Evolutionary conservation across 805 yeast genomes (phyloP), one percentile per base, ranked within the genome.

Genomic region (Suhomyces sp.): DNA sequence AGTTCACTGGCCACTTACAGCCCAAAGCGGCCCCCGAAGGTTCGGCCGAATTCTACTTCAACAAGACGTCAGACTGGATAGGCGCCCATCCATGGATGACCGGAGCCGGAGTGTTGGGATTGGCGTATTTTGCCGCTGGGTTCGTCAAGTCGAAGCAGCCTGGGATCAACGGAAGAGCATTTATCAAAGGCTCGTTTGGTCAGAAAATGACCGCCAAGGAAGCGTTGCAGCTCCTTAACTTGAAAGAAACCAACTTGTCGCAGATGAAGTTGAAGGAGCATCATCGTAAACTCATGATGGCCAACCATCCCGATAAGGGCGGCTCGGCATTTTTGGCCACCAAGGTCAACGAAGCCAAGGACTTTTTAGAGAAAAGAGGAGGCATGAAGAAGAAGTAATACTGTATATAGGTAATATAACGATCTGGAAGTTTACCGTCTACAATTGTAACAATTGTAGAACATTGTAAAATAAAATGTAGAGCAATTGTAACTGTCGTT

Each of bases 271-370:
- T 91, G 63, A 87, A 87, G 65, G 90, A 86, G 56, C 85, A 84
- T 54, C 97, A 92, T 67, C 82, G 97, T 72, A 78, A 77, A 61
- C 86, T 91, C 63, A 88, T 92, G 94, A 71, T 90, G 71, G 81
- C 87, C 48, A 92, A 92, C 68, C 97, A 92, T 66, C 97, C 97
- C 9, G 97, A 92, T 74, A 88, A 85, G 66, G 97, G 97, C 33
- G 97, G 97, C 2, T 87, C 96, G 9, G 88, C 96, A 26, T 90
- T 81, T 63, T 68, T 92, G 69, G 97, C 97, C 46, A 85, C 92
- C 54, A 92, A 92, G 75, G 87, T 92, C 56, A 92, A 92, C 68
- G 97, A 92, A 72, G 97, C 97, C 26, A 91, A 88, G 67, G 92
- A 85, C 62, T 81, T 87, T 61, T 73, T 89, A 66, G 94, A 89